Evolutionary conservation across 306 rosid genomes (phyloP), one percentile per base, ranked within the genome.

Genomic region (Begonia fuchsioides): DNA sequence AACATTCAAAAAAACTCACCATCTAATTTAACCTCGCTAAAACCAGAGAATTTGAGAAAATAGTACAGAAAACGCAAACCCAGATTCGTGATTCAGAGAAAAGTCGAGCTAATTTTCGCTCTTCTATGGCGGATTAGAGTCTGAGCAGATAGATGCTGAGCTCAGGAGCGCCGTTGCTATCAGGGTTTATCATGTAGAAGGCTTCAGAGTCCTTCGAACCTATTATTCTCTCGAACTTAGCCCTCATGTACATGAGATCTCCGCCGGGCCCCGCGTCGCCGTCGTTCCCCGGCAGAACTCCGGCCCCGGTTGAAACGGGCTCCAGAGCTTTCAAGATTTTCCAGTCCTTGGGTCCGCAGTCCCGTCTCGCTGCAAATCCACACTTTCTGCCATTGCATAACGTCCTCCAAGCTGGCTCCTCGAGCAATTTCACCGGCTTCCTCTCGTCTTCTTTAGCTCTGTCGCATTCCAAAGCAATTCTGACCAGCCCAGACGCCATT

Each of bases 161-260:
- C 47, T 92, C 98, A 54, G 98, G 96, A 54, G 96, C 87, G 15
- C 98, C 98, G 65, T 92, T 92, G 64, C 85, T 85, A 52, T 92
- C 96, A 13, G 98, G 98, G 57, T 92, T 92, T 96, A 92, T 92
- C 98, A 92, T 92, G 55, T 92, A 92, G 74, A 92, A 92, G 57
- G 96, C 98, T 51, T 92, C 98, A 52, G 98, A 92, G 55, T 92
- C 98, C 70, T 93, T 79, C 5, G 98, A 92, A 55, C 98, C 98
- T 39, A 92, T 94, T 60, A 92, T 76, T 59, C 98, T 79, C 83
- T 92, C 98, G 66, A 92, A 92, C 78, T 86, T 82, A 11, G 96
- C 98, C 43, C 98, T 82, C 98, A 86, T 85, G 50, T 92, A 92
- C 98, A 92, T 92, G 12, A 92, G 53, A 39, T 76, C 93, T 14